Base-by-base conservation (phyloP, 202 grass and related monocot species). In the Panicum virgatum region DNA sequence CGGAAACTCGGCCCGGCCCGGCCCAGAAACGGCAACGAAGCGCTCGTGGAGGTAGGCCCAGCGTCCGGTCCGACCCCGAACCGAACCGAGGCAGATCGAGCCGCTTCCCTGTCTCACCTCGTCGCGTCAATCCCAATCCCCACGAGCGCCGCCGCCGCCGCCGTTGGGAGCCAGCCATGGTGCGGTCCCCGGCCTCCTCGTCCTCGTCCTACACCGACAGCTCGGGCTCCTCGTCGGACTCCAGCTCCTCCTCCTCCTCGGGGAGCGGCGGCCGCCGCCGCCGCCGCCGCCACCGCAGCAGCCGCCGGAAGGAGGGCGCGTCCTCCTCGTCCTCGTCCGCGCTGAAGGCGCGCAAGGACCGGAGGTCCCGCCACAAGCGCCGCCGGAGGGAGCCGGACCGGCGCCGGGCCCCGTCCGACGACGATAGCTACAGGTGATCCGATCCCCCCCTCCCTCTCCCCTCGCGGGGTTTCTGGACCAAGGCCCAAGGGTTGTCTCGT, bases 281-380 rank as follows among this genome's bases (percentile, higher is more conserved):
- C 47, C 88, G 46, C 72, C 74, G 19, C 22, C 75, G 47, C 68
- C 62, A 22, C 73, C 79, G 27, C 45, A 68, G 36, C 57, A 52
- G 88, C 59, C 61, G 86, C 56, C 19, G 77, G 39, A 87, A 89
- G 87, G 91, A 87, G 8, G 26, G 48, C 19, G 48, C 30, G 47
- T 34, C 32, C n/a, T n/a, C n/a, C n/a, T n/a, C n/a, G n/a, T n/a
- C n/a, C 7, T 72, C 79, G 48, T 63, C 84, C 62, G 84, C 81
- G 23, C 91, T 97, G 40, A 97, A 90, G 82, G 85, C 52, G 54
- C 89, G 91, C 62, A 97, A 94, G 89, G 89, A 97, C 75, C 72
- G 81, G 9, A 83, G 80, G 47, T 77, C 94, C 14, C 80, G 82
- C 25, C 77, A 89, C 58, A 97, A 94, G 85, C 91, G 89, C 1